Percentiles rank a stretch among this genome's conserved stretches.
Conservation (phyloP, 306 rosid genomes). For the Corylus heterophylla region DNA sequence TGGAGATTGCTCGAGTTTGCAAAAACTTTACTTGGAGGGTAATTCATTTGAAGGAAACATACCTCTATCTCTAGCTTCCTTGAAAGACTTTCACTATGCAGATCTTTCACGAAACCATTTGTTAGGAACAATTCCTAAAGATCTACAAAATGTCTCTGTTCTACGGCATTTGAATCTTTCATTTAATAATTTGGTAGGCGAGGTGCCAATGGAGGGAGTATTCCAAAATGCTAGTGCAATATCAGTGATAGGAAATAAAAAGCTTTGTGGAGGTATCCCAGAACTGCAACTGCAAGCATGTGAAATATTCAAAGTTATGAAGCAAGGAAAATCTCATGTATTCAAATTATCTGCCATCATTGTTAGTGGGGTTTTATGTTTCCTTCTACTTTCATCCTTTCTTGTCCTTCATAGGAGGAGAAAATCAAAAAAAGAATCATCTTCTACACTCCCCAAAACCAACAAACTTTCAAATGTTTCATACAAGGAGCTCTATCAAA, state of each 20-base stretch:
- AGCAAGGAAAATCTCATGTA: slow-evolving; percentile 11
- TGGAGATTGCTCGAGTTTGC: slow-evolving; percentile 31
- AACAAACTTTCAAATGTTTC: not conserved
- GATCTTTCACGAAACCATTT: slow-evolving; percentile 38
- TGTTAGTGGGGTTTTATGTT: too few species aligned
- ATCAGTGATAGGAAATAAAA: slow-evolving; percentile 5
- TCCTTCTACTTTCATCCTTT: too few species aligned
- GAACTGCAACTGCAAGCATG: slow-evolving; percentile 7
- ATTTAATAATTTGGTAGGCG: slow-evolving; percentile 44
- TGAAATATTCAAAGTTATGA: slow-evolving; percentile 1
- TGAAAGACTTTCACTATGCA: slow-evolving; percentile 28
- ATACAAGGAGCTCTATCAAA: slow-evolving; percentile 19
- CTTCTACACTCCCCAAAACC: too few species aligned
- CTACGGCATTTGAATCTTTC: slow-evolving; percentile 37
- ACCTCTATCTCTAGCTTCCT: slow-evolving; percentile 38
- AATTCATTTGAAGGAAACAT: slow-evolving; percentile 29
- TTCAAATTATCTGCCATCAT: too few species aligned
- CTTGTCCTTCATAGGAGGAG: too few species aligned
- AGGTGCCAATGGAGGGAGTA: slow-evolving; percentile 40
- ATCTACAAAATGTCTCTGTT: slow-evolving; percentile 8
- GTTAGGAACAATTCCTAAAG: slow-evolving; percentile 37
- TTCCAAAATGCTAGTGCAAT: slow-evolving; percentile 29
- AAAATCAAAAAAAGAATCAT: too few species aligned
- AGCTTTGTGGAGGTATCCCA: slow-evolving; percentile 25
- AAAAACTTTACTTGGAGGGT: slow-evolving; percentile 24